A percentile compares a stretch with the other conserved stretches of the same genome.
Evolutionary conservation across 2,329 filamentous ascomycete species (phyloP).

Genomic region (Purpureocillium takamizusanense): DNA sequence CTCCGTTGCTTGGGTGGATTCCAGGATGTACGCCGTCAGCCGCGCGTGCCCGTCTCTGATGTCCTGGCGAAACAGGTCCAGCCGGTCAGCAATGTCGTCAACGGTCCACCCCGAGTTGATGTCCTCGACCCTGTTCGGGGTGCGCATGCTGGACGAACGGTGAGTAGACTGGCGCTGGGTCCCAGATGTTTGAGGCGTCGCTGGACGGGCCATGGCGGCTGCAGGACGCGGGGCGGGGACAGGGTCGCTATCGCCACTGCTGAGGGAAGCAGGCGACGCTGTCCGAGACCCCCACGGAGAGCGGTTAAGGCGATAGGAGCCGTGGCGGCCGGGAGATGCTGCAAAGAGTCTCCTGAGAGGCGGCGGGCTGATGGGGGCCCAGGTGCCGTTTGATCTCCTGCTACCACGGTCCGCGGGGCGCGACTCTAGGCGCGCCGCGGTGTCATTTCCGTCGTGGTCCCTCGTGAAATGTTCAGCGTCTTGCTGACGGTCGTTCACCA

Average conservation of each 20-base stretch:
- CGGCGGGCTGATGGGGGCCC: constrained; percentile 18
- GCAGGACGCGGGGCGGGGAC: too few species aligned
- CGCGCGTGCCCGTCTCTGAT: constrained; percentile 36
- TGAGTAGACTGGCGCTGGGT: constrained; percentile 1
- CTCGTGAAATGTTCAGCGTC: not conserved
- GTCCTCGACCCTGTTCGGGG: constrained; percentile 13
- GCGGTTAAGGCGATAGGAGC: too few species aligned
- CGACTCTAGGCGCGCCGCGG: not conserved
- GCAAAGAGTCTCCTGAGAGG: constrained; percentile 12
- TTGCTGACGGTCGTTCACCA: not conserved
- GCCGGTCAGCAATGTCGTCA: constrained; percentile 29
- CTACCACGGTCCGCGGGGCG: constrained; percentile 4
- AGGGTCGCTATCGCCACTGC: too few species aligned
- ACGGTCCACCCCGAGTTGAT: constrained; percentile 29
- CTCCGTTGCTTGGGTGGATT: constrained; percentile 31
- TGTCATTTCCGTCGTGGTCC: not conserved
- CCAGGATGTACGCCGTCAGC: constrained; percentile 34
- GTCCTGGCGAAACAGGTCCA: constrained; percentile 30
- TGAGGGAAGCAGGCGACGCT: too few species aligned
- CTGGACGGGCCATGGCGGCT: constrained; percentile 5
- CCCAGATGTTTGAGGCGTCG: constrained; percentile 12
- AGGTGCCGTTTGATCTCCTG: constrained; percentile 3
- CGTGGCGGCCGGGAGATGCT: too few species aligned
- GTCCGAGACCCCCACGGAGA: too few species aligned
- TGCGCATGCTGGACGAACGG: constrained; percentile 6